These are phyloP conservation scores for Kentomonas sorsogonicus DNA, from an alignment of 208 protist species.

Conservation along the genomic window DNA sequence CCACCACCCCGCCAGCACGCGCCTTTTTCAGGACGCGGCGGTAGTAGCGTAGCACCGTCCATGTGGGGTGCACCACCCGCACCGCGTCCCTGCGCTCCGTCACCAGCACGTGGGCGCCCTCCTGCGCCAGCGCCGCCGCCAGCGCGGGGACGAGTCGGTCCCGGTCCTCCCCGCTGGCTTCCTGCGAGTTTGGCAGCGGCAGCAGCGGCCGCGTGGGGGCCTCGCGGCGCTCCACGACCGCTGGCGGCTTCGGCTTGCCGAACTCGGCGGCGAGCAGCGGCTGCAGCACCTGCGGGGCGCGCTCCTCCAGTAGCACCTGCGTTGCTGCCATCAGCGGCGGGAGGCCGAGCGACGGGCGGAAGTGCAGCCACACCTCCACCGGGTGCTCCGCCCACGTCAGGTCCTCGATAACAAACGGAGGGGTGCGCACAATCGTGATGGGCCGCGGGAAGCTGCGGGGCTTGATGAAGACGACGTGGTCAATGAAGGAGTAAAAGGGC, in stretches of 20 bases:
- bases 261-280: slow-evolving; percentile 13
- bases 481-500: slow-evolving; percentile 59
- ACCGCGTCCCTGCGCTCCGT: slow-evolving; percentile 40
- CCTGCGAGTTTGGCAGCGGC: neutral
- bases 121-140: slow-evolving; percentile 1
- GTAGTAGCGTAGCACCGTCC: neutral
- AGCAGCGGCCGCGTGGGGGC: slow-evolving; percentile 1
- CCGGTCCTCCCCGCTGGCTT: neutral
- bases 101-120: neutral
- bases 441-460: slow-evolving; percentile 72
- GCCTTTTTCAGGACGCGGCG: slow-evolving; percentile 4
- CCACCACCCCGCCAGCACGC: neutral
- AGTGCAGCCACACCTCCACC: slow-evolving; percentile 70
- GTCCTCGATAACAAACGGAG: slow-evolving; percentile 80
- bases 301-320: slow-evolving; percentile 43
- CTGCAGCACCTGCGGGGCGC: slow-evolving; percentile 17
- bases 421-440: slow-evolving; percentile 33
- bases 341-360: slow-evolving; percentile 44
- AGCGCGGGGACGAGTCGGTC: neutral
- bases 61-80: slow-evolving; percentile 37
- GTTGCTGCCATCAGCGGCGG: slow-evolving; percentile 48
- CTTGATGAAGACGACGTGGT: slow-evolving; percentile 63
- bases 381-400: slow-evolving; percentile 80
- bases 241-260: neutral
- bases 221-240: slow-evolving; percentile 5